Evolutionary conservation across 1,284 basidiomycete genomes (phyloP), one percentile per base, ranked within the genome.

Genomic region (Xanthoconium separans): DNA sequence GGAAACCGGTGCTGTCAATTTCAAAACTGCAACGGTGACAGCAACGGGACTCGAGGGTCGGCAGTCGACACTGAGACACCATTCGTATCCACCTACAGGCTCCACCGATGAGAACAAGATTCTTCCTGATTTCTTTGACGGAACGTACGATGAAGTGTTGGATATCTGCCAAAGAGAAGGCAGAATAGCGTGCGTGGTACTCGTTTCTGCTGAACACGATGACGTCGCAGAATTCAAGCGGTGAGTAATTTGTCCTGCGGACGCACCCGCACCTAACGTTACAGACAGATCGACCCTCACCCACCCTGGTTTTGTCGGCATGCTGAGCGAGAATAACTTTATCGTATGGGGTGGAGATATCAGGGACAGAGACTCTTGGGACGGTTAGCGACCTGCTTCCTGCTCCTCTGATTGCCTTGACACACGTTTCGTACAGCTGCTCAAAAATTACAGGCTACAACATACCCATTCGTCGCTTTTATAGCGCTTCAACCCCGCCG

Each of bases 141-240:
- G 89, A 1, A 79, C 84, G n/a, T 98, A 98, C 67, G 91, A 95
- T 58, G 82, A 88, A 8, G 89, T 89, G 41, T 72, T 96, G 56
- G 79, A 82, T 45, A 67, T 71, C 16, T 89, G 91, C 55, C 82
- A 93, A 66, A 80, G 77, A 49, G 87, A 95, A 44, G 75, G 82
- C 24, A 83, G 82, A 69, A 79, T 97, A 44, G 87, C 89, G 0
- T 89, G 91, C 61, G 81, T 95, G 2, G 73, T 98, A 1, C 76
- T 98, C n/a, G 86, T 94, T 46, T 93, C 91, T 63, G 84, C 85
- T 36, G 94, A 97, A 64, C 95, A 98, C 63, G 92, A 96, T 65
- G 87, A 95, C 63, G 89, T 89, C 39, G 77, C 85, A 2, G 85
- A 86, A 59, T 98, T 98, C 76, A 95, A 95, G 72, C 79, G 85